Conservation (phyloP, 2,329 filamentous ascomycete genomes). For the Alternaria gaisen region DNA sequence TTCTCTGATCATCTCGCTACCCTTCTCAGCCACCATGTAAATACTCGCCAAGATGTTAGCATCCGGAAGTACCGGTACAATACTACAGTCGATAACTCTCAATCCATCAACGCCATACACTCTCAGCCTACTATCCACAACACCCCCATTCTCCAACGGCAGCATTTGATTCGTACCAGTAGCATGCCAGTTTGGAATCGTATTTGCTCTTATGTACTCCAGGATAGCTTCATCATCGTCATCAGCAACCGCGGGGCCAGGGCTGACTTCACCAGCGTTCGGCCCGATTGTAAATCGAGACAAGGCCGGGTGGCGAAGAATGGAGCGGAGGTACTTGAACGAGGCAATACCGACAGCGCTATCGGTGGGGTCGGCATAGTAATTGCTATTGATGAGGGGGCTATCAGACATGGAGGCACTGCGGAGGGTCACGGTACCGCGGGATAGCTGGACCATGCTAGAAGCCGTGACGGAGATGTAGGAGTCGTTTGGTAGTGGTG, state of each 20-base stretch:
- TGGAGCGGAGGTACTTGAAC: constrained; percentile 44
- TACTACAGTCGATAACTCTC: constrained; percentile 46
- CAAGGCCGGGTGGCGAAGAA: constrained; percentile 32
- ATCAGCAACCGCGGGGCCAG: constrained; percentile 33
- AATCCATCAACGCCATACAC: constrained; percentile 47
- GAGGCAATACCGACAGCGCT: constrained; percentile 45
- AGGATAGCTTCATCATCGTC: constrained; percentile 43
- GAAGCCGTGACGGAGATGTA: constrained; percentile 47
- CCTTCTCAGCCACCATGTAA: constrained; percentile 41
- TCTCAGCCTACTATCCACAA: constrained; percentile 39
- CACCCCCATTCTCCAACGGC: constrained; percentile 39
- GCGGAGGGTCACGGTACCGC: constrained; percentile 48
- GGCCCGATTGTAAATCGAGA: constrained; percentile 29
- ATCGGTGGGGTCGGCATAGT: constrained; percentile 46
- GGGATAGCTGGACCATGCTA: constrained; percentile 40
- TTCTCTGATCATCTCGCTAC: constrained; percentile 38
- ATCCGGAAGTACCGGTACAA: constrained; percentile 38
- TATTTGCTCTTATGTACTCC: constrained; percentile 34
- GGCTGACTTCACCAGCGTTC: constrained; percentile 40
- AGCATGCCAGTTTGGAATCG: constrained; percentile 41
- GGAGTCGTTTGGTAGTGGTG: constrained; percentile 40
- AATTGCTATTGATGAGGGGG: constrained; percentile 49
- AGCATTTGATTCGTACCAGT: constrained; percentile 49
- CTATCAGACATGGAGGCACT: constrained; percentile 39
- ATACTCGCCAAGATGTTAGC: constrained; percentile 31